Evolutionary conservation across 2,329 filamentous ascomycete genomes (phyloP), one percentile per base, ranked within the genome.

Genomic region (Fusarium protoensiforme): DNA sequence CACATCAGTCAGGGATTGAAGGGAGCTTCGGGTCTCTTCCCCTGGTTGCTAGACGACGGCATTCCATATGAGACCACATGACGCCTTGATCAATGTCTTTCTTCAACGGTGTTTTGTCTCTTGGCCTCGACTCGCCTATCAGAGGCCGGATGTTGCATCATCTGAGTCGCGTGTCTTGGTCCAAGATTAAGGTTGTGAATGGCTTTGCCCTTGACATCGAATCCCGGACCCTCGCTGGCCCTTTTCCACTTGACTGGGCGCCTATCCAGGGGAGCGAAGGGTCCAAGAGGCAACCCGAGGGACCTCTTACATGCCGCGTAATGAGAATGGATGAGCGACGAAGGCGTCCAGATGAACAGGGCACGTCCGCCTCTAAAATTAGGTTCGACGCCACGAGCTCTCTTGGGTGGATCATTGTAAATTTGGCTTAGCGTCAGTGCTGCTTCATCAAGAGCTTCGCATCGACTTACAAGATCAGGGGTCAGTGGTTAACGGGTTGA

Each of bases 261-360:
- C 20, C n/a, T 53, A n/a, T 48, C 51, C 54, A 64, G 48, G 70
- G 70, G 70, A 20, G 22, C 13, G 13, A 35, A 43, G 38, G 22
- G 13, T 22, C 5, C 20, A 57, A 35, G 69, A 73, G 70, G 70
- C 69, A 73, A 31, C 66, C 68, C 9, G 35, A 24, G 36, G 8
- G 33, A 41, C 57, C 46, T 61, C 39, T 67, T 51, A 54, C 24
- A 65, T 64, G 65, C 65, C 65, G 43, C 61, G 57, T 62, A 66
- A 72, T 61, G 31, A 29, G 33, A 38, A n/a, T 57, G 9, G 33
- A 38, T 36, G 53, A 65, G 39, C 53, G 35, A 61, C 61, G 31
- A 41, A 59, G 59, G 51, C 60, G 51, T 64, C 41, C 31, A n/a
- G 54, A 18, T 24, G 43, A 13, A 48, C 38, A 61, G 24, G 36